A percentile compares a stretch with the other conserved stretches of the same genome.
These are phyloP conservation scores for Gentiana straminea DNA, from an alignment of 257 asterid species.

Conservation along the genomic window DNA sequence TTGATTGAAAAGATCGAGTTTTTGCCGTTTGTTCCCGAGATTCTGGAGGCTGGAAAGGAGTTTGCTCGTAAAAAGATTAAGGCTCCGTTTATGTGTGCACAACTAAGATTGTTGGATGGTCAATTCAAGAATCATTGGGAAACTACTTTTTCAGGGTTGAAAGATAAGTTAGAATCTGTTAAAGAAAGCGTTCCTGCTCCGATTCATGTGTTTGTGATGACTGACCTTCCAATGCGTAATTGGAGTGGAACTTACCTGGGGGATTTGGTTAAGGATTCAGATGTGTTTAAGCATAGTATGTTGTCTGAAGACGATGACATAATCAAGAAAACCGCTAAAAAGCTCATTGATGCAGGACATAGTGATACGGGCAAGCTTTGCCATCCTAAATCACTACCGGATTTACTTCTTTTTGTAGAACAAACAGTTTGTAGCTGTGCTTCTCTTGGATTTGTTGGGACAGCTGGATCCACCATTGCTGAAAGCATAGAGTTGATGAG, in stretches of 20 bases:
- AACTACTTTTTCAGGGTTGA: slow-evolving; percentile 45
- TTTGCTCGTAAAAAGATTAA: slow-evolving; percentile 45
- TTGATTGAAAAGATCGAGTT: slow-evolving; percentile 50
- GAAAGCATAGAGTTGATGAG: slow-evolving; percentile 65
- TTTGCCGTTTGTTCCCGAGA: slow-evolving; percentile 69
- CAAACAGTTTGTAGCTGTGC: slow-evolving; percentile 85
- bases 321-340: slow-evolving; percentile 42
- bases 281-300: slow-evolving; percentile 39
- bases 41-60: slow-evolving; percentile 57
- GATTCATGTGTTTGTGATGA: slow-evolving; percentile 73
- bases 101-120: slow-evolving; percentile 85
- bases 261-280: slow-evolving; percentile 39
- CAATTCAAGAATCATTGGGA: slow-evolving; percentile 84
- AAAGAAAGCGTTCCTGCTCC: slow-evolving; percentile 48
- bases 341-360: slow-evolving; percentile 24
- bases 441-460: slow-evolving; percentile 75
- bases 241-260: slow-evolving; percentile 81
- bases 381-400: slow-evolving; percentile 34
- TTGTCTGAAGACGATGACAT: slow-evolving; percentile 45
- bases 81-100: slow-evolving; percentile 76
- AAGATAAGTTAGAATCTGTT: slow-evolving; percentile 45
- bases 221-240: slow-evolving; percentile 67
- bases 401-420: slow-evolving; percentile 54
- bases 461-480: slow-evolving; percentile 90
- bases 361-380: slow-evolving; percentile 27